These are phyloP conservation scores for Candida chauliodis DNA, from an alignment of 805 yeast species.

Conservation along the genomic window DNA sequence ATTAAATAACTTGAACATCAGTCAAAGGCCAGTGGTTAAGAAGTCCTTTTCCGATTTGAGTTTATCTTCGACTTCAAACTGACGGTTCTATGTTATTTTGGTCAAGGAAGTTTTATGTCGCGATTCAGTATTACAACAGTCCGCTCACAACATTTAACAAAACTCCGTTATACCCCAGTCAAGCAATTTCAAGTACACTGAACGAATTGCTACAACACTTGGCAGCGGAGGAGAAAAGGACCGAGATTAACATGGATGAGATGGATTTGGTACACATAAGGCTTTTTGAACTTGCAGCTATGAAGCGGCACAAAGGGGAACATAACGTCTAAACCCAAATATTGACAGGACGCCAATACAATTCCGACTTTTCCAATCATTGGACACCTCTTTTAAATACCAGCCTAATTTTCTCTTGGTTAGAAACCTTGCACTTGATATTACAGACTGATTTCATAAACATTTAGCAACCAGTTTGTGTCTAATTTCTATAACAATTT, in stretches of 20 bases:
- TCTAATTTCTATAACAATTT: too few relatives aligned
- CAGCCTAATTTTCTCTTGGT: too few relatives aligned
- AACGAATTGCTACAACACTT: too few relatives aligned
- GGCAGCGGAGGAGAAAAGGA: not conserved
- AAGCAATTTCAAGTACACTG: too few relatives aligned
- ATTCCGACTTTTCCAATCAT: too few relatives aligned
- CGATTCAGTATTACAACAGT: not conserved
- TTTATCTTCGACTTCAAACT: not conserved
- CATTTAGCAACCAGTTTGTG: too few relatives aligned
- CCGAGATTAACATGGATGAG: not conserved
- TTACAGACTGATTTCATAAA: too few relatives aligned
- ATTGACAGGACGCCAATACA: too few relatives aligned
- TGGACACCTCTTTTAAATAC: too few relatives aligned
- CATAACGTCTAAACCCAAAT: too few relatives aligned
- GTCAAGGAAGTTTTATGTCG: not conserved
- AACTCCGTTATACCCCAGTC: not conserved
- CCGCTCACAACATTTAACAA: not conserved
- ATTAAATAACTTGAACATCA: conserved; percentile 11
- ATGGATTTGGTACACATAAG: conserved; percentile 1
- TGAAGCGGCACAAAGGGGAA: too few relatives aligned
- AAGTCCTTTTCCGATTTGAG: conserved; percentile 10
- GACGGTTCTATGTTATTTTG: not conserved
- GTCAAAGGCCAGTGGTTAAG: conserved; percentile 7
- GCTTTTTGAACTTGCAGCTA: not conserved
- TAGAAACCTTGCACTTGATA: too few relatives aligned